Base-by-base conservation (phyloP, 768 basidiomycete species). In the Mycena rosella region DNA sequence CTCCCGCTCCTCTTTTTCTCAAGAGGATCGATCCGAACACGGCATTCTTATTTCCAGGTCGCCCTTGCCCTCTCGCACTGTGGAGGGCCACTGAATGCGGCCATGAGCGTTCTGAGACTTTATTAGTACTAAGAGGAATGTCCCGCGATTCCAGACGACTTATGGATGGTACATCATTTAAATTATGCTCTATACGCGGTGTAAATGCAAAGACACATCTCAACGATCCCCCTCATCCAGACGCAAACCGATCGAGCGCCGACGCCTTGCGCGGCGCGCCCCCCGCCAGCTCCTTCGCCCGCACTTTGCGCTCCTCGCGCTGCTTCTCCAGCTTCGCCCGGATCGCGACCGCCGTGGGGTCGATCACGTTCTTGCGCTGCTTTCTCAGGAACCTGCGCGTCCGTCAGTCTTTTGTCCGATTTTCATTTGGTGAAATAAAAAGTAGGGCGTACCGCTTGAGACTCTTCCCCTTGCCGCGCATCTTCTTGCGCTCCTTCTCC, bases 281-380 rank as follows among this genome's bases (percentile, higher is more conserved):
- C 40, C 78, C 82, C 42, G 77, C 81, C 51, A 77, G 76, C 47
- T 75, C 74, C 63, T 74, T 80, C 30, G 78, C 80, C 49, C 70
- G 70, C 30, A 78, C 75, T 62, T 79, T 81, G 14, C 65, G 49
- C 67, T 87, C 85, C 62, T 85, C 84, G 67, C 79, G 82, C 64
- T 89, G 85, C 68, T 85, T 88, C 71, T 89, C 87, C 67, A 91
- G 74, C 74, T 92, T 92, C 49, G 86, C 86, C 11, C 90, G 88
- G 63, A 92, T 85, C 1, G 90, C 89, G 61, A 94, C 92, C 26
- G 87, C 85, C 26, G 86, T 85, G 26, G 95, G 94, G 76, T 98
- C 96, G 68, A 98, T 88, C 53, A 98, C 94, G 74, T 98, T 98
- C 84, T 96, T 96, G 77, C 95, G 89, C 79, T 97, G 93, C 83